Evolutionary conservation across 106 monocot species (phyloP).

Genomic region (Acanthochlamys bracteata): DNA sequence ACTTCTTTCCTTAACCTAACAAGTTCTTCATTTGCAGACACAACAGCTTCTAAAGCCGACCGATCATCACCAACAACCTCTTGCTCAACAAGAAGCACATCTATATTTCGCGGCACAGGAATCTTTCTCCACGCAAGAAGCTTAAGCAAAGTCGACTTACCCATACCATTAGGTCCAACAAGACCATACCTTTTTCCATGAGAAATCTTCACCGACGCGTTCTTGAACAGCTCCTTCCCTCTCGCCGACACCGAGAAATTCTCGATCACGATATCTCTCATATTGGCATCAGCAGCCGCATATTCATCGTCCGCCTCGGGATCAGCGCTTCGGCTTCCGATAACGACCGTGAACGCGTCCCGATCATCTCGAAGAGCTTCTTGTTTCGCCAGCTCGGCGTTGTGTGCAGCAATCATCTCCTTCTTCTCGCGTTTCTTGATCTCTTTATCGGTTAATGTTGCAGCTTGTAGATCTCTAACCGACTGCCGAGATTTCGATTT

Average conservation of each 20-base stretch:
- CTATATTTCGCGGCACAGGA: slow-evolving; percentile 61
- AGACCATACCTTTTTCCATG: slow-evolving; percentile 69
- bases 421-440: slow-evolving; percentile 67
- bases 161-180: slow-evolving; percentile 70
- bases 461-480: slow-evolving; percentile 20
- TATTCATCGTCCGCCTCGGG: slow-evolving; percentile 17
- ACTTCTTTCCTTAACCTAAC: slow-evolving; percentile 35
- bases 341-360: slow-evolving; percentile 68
- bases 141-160: slow-evolving; percentile 67
- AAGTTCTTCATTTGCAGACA: slow-evolving; percentile 62
- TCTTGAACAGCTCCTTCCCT: slow-evolving; percentile 71
- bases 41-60: slow-evolving; percentile 48
- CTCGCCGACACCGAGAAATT: slow-evolving; percentile 70
- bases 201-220: slow-evolving; percentile 54
- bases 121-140: slow-evolving; percentile 67
- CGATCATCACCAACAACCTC: slow-evolving; percentile 58
- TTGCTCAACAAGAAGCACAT: slow-evolving; percentile 69
- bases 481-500: not conserved
- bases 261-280: slow-evolving; percentile 50
- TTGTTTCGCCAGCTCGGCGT: slow-evolving; percentile 30
- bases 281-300: slow-evolving; percentile 42
- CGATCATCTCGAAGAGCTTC: slow-evolving; percentile 57
- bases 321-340: slow-evolving; percentile 25
- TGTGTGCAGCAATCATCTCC: slow-evolving; percentile 30
- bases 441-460: slow-evolving; percentile 42